A percentile compares a stretch with the other conserved stretches of the same genome.
Evolutionary conservation across 371 early-diverging fungal genomes (phyloP).

Genomic region (Rhizopus delemar): DNA sequence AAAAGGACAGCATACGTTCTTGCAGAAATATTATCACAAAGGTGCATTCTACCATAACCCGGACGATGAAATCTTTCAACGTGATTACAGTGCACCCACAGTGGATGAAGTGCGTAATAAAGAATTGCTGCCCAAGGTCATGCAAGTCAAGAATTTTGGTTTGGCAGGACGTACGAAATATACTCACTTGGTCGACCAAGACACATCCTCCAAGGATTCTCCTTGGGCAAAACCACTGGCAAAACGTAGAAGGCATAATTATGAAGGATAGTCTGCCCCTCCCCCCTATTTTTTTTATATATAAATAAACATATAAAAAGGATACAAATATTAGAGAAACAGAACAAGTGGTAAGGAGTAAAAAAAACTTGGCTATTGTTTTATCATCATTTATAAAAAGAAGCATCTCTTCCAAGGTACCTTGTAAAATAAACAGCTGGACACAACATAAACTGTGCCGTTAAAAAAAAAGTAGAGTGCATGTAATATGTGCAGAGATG

Average conservation of each 20-base stretch:
- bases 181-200: constrained; percentile 84
- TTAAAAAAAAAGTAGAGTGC: too few species aligned
- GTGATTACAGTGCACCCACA: constrained; percentile 78
- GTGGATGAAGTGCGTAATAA: constrained; percentile 70
- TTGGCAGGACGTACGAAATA: constrained; percentile 84
- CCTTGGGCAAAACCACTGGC: constrained; percentile 40
- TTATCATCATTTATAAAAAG: too few species aligned
- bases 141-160: constrained; percentile 93
- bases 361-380: too few species aligned
- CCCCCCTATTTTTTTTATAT: not conserved
- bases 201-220: constrained; percentile 62
- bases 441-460: too few species aligned
- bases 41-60: constrained; percentile 81
- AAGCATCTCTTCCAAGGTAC: too few species aligned
- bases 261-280: constrained; percentile 1
- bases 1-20: constrained; percentile 51
- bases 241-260: constrained; percentile 28
- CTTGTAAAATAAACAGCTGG: too few species aligned
- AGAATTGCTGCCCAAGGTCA: constrained; percentile 76
- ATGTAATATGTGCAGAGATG: too few species aligned
- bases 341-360: too few species aligned
- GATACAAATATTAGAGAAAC: not conserved
- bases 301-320: constrained; percentile 5
- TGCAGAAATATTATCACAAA: constrained; percentile 88
- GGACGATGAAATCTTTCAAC: constrained; percentile 62